phyloP scores from a whole-genome alignment of 805 yeast genomes.

The Starmerella sp. region DNA sequence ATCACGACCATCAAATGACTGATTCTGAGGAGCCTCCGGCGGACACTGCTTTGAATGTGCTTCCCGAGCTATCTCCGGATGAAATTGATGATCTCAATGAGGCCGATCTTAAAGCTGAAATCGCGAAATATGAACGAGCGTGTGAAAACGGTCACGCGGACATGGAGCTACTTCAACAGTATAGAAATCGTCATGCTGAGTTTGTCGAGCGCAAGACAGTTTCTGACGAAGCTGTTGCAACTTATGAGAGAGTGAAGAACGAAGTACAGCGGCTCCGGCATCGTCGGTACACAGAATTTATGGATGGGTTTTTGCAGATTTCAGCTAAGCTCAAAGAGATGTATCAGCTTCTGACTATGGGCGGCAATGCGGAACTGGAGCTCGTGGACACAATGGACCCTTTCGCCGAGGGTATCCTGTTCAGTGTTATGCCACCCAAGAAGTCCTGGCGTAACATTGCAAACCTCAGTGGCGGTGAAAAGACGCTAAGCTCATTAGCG shows the following conservation, averaged over 20 bases:
- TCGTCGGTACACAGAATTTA: conserved; percentile 73
- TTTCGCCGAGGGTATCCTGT: conserved; percentile 91
- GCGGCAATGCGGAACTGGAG: conserved; percentile 96
- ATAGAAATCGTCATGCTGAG: conserved; percentile 55
- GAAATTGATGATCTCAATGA: conserved; percentile 19
- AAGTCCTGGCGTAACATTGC: conserved; percentile 95
- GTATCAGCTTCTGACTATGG: conserved; percentile 98
- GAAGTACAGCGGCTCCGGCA: conserved; percentile 59
- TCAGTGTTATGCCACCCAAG: conserved; percentile 98
- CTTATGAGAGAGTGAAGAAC: conserved; percentile 53
- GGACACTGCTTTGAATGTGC: conserved; percentile 14
- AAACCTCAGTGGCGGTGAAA: conserved; percentile 94
- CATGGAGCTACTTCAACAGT: conserved; percentile 64
- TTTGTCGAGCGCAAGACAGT: conserved; percentile 52
- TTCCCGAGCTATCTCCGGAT: conserved; percentile 18
- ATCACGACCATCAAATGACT: conserved; percentile 8
- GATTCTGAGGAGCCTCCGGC: conserved; percentile 34
- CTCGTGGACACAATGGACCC: conserved; percentile 93
- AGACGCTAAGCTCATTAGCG: conserved; percentile 88
- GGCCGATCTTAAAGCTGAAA: conserved; percentile 15
- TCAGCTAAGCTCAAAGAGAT: conserved; percentile 84
- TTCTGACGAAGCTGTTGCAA: conserved; percentile 52
- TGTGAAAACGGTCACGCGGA: conserved; percentile 52
- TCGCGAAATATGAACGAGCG: conserved; percentile 25
- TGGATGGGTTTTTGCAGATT: conserved; percentile 81